Evolutionary conservation across 768 basidiomycete genomes (phyloP), one percentile per base, ranked within the genome.

Genomic region (Lentinula sp.): DNA sequence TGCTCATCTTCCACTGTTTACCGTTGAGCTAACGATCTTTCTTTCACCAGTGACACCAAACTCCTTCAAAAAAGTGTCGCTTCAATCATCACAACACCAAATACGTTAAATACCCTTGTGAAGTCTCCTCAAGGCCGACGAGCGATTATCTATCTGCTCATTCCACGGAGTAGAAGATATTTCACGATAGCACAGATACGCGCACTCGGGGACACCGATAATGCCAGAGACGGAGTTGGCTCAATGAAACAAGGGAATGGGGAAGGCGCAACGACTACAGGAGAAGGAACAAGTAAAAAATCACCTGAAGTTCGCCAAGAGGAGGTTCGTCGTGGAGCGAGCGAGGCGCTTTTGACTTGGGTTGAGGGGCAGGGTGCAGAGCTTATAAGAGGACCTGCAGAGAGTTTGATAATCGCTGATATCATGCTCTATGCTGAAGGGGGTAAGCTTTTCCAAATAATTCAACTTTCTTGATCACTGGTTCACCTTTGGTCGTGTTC

Each of bases 341-440:
- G 92, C 67, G 83, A 85, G 39, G 85, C 81, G 9, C 76, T 98
- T 18, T 69, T 97, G n/a, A 72, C 79, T 32, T 90, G 90, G 77
- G 79, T 95, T 1, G 78, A 77, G 35, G 77, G 85, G 59, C 81
- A 83, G 13, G 91, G 85, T 0, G 83, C 77, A 3, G 78, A 78
- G 46, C 74, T 90, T 12, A 77, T 88, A 7, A 77, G 86, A 60
- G 93, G 95, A 62, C 83, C 94, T 0, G 90, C 87, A 20, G 91
- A 91, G 6, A 90, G 89, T 62, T 71, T 97, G 56, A 78, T 95
- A 0, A 80, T 92, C 6, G 76, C 81, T 10, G 95, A 98, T 63
- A 78, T 94, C 53, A 86, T 96, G 87, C 83, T 97, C 0, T 87
- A 85, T 60, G 85, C 91, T 3, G 87, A 92, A 41, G 93, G 91